phyloP scores from a whole-genome alignment of 2,329 filamentous ascomycete species.

The Aureobasidium sp. region DNA sequence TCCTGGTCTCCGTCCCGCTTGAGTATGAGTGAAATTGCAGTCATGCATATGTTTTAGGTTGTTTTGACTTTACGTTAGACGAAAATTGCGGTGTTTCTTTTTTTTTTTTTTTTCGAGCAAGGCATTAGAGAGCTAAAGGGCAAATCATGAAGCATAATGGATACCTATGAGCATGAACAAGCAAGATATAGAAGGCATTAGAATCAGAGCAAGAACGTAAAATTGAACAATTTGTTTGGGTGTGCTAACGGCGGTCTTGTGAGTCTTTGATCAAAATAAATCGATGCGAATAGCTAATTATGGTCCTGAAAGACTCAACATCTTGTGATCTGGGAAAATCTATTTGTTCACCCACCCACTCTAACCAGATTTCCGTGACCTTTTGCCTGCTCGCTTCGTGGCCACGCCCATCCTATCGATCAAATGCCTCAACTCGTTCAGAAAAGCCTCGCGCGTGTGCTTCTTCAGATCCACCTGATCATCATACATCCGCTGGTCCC shows the following conservation, averaged over 20 bases:
- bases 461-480: not conserved
- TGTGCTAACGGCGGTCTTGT: too few relatives aligned
- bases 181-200: not conserved
- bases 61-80: too few relatives aligned
- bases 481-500: not conserved
- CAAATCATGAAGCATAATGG: conserved; percentile 8
- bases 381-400: too few relatives aligned
- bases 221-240: too few relatives aligned
- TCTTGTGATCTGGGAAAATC: too few relatives aligned
- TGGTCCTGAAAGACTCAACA: too few relatives aligned
- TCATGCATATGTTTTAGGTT: too few relatives aligned
- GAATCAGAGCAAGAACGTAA: too few relatives aligned
- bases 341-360: too few relatives aligned
- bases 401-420: not conserved
- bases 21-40: not conserved
- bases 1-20: conserved; percentile 4
- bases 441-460: not conserved
- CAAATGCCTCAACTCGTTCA: not conserved
- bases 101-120: not conserved
- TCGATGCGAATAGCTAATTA: too few relatives aligned
- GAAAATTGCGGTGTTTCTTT: not conserved
- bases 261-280: too few relatives aligned
- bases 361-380: too few relatives aligned
- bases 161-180: conserved; percentile 2
- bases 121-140: not conserved